Percentiles rank a stretch among this genome's conserved stretches.
Evolutionary conservation across 495 filamentous ascomycete genomes (phyloP).

Genomic region (Mycothermus thermophilus): DNA sequence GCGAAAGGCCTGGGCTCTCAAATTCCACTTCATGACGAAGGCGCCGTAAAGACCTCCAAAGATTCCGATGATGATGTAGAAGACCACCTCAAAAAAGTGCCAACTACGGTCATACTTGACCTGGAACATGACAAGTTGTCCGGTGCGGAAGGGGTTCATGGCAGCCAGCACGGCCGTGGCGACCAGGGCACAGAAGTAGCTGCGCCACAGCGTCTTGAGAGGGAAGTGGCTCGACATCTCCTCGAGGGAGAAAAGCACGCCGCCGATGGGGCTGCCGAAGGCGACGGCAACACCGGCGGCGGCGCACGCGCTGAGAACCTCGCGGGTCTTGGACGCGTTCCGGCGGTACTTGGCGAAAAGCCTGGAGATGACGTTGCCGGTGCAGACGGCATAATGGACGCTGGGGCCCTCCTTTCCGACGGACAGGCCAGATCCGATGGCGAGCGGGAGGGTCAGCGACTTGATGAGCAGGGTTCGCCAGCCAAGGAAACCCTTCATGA

Average conservation of each 20-base stretch:
- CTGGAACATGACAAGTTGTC: constrained; percentile 99
- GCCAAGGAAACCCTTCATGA: constrained; percentile 97
- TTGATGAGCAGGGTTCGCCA: constrained; percentile 91
- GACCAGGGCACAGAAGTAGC: constrained; percentile 94
- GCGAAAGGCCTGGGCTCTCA: constrained; percentile 78
- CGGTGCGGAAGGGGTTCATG: constrained; percentile 95
- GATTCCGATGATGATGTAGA: constrained; percentile 80
- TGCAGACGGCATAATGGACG: constrained; percentile 96
- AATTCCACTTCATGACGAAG: constrained; percentile 97
- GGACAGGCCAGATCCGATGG: constrained; percentile 88
- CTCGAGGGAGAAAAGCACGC: constrained; percentile 91
- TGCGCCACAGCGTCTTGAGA: constrained; percentile 94
- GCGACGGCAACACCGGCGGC: constrained; percentile 93
- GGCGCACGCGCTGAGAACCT: constrained; percentile 87
- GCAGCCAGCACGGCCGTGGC: constrained; percentile 87
- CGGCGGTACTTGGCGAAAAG: constrained; percentile 86
- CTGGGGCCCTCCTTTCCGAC: constrained; percentile 97
- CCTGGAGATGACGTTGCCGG: constrained; percentile 89
- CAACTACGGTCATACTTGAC: constrained; percentile 90
- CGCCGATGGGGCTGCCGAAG: constrained; percentile 94
- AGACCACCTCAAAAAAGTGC: constrained; percentile 94
- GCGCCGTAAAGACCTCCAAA: constrained; percentile 95
- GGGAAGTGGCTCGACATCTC: constrained; percentile 99
- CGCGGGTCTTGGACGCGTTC: constrained; percentile 88
- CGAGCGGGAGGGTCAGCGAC: constrained; percentile 76